Evolutionary conservation across 2,329 filamentous ascomycete genomes (phyloP), one percentile per base, ranked within the genome.

Genomic region (Penicillium sp.): DNA sequence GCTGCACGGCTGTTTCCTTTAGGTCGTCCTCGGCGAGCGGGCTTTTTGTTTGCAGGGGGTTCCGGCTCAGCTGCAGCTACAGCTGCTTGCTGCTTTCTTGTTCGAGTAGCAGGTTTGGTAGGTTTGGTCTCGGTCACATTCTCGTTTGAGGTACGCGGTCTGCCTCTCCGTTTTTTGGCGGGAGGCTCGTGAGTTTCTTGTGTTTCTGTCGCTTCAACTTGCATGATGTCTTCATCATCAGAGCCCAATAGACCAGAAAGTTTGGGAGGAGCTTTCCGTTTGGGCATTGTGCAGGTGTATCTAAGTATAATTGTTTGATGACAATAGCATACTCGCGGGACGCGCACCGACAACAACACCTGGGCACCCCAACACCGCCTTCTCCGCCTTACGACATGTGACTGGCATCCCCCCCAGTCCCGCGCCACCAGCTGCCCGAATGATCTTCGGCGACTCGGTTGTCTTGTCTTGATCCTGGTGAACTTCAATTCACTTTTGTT

Each of bases 161-260:
- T 68, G 50, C 72, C 73, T 70, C 76, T 64, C 42, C 63, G 49
- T 63, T 69, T 74, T 67, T 78, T 75, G 53, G 72, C 61, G 23
- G 77, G 70, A 56, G 68, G 72, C 64, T 76, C 68, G 59, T 72
- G 63, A 54, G 65, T 55, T 39, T 70, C 65, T 27, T 36, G 31
- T 8, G 69, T 67, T 52, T 71, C 70, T 38, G 44, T 58, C 44
- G 66, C 66, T 55, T 68, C 66, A n/a, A 72, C 60, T 60, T 72
- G 66, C 58, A 70, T 68, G 8, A 73, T 62, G 53, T 78, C 75
- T 36, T 79, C 77, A 60, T 73, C 73, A 39, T 83, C 80, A 15
- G 79, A 81, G 48, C 78, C 79, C 10, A 81, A 66, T 23, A 82
- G 64, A 10, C 74, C 76, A 35, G 80, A 79, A 17, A 82, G 61